Percentiles rank a stretch among this genome's conserved stretches.
Evolutionary conservation across 768 basidiomycete species (phyloP).

Genomic region (Coprinopsis cinerea): DNA sequence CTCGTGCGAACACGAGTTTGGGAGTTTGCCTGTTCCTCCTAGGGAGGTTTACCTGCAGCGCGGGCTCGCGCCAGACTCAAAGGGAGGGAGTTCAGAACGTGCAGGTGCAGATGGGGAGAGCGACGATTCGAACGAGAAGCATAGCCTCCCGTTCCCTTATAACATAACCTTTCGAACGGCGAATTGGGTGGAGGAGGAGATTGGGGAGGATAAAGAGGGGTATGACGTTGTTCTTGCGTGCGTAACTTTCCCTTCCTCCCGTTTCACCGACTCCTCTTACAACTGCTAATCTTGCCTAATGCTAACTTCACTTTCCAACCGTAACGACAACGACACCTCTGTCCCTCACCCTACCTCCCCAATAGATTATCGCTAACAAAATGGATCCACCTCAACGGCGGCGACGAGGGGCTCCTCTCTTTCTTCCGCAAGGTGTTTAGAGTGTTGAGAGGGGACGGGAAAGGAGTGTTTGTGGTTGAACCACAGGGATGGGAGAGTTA

Average conservation of each 20-base stretch:
- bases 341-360: neutral
- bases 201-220: slow-evolving; percentile 45
- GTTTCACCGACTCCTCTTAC: neutral
- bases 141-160: slow-evolving; percentile 53
- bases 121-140: neutral
- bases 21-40: slow-evolving; percentile 64
- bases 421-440: slow-evolving; percentile 64
- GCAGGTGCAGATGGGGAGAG: no score
- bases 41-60: slow-evolving; percentile 13
- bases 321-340: neutral
- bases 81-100: no score
- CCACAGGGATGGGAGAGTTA: slow-evolving; percentile 86
- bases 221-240: slow-evolving; percentile 83
- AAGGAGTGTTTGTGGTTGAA: slow-evolving; percentile 74
- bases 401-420: slow-evolving; percentile 60
- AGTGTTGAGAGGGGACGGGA: slow-evolving; percentile 56
- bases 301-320: no score
- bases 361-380: slow-evolving; percentile 80
- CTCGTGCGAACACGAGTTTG: slow-evolving; percentile 72
- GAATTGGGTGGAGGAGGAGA: slow-evolving; percentile 62
- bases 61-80: neutral
- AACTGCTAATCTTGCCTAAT: neutral
- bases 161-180: slow-evolving; percentile 68
- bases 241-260: slow-evolving; percentile 19
- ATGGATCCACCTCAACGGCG: slow-evolving; percentile 85